Percentiles rank a stretch among this genome's conserved stretches.
These are phyloP conservation scores for Ambrosia hybrid DNA, from an alignment of 140 eudicot species.

Conservation along the genomic window DNA sequence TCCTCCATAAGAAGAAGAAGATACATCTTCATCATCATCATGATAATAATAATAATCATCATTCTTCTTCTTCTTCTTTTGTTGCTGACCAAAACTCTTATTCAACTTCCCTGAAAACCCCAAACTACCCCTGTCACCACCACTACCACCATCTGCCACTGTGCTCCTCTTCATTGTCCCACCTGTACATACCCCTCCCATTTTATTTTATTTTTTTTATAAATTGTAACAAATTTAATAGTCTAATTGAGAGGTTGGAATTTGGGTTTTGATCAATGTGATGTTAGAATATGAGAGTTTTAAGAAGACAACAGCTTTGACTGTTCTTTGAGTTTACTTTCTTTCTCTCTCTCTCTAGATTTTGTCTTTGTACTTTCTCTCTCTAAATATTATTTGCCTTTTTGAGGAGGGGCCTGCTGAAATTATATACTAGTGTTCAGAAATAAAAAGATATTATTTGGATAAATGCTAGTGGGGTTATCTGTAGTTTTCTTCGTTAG, in stretches of 20 bases:
- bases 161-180: conserved; percentile 53
- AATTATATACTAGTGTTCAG: too few species aligned
- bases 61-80: conserved; percentile 20
- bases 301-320: neutral
- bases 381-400: neutral
- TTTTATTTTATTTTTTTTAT: conserved; percentile 12
- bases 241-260: too few species aligned
- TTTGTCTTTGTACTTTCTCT: neutral
- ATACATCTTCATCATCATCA: conserved; percentile 15
- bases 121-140: conserved; percentile 24
- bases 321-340: neutral
- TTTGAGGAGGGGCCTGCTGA: too few species aligned
- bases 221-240: too few species aligned
- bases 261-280: neutral
- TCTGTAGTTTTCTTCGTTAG: too few species aligned
- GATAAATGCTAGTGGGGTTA: too few species aligned
- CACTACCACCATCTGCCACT: conserved; percentile 27
- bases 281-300: neutral
- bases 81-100: conserved; percentile 37
- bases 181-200: conserved; percentile 91
- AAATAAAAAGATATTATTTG: too few species aligned
- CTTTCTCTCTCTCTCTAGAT: neutral
- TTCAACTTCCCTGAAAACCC: conserved; percentile 77
- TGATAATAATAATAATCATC: conserved; percentile 4
- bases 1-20: conserved; percentile 21